Percentiles rank a stretch among this genome's conserved stretches.
phyloP scores from a whole-genome alignment of 2,329 filamentous ascomycete genomes.

The Cladophialophora chaetospira region DNA sequence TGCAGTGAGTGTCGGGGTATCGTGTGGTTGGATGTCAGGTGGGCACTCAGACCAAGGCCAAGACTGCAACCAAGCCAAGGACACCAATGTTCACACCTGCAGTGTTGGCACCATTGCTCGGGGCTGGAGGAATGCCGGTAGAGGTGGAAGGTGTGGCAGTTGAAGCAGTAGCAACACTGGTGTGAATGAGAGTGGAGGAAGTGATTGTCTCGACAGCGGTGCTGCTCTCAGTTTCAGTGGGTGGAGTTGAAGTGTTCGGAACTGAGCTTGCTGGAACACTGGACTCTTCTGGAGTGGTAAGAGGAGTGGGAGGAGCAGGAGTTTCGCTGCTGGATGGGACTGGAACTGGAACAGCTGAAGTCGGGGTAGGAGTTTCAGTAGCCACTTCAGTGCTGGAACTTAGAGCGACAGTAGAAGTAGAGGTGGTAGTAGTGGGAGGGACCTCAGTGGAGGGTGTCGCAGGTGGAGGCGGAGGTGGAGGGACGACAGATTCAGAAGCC shows the following conservation, averaged over 20 bases:
- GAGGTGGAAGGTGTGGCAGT: conserved; percentile 23
- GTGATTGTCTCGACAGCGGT: conserved; percentile 13
- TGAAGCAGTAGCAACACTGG: conserved; percentile 21
- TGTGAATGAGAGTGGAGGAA: conserved; percentile 13
- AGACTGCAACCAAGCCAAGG: conserved; percentile 27
- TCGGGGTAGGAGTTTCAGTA: conserved; percentile 12
- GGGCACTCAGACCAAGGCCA: conserved; percentile 26
- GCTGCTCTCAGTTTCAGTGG: conserved; percentile 1
- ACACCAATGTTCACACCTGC: conserved; percentile 81
- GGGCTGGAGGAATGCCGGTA: conserved; percentile 24
- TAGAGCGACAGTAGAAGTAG: conserved; percentile 2
- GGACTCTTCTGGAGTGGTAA: conserved; percentile 8
- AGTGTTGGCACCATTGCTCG: conserved; percentile 61
- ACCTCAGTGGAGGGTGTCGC: background rate
- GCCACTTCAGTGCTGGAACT: conserved; percentile 1
- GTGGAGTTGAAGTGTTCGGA: conserved; percentile 8
- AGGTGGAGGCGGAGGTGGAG: conserved; percentile 7
- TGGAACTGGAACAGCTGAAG: conserved; percentile 19
- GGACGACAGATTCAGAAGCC: background rate
- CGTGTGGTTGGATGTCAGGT: conserved; percentile 2
- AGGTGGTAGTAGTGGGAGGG: conserved; percentile 2
- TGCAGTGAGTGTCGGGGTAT: conserved; percentile 30
- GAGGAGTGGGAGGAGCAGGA: background rate
- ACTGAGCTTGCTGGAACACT: conserved; percentile 16
- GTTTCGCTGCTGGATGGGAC: conserved; percentile 6